Evolutionary conservation across 2,329 filamentous ascomycete species (phyloP).

Genomic region (Clathrospora elynae): DNA sequence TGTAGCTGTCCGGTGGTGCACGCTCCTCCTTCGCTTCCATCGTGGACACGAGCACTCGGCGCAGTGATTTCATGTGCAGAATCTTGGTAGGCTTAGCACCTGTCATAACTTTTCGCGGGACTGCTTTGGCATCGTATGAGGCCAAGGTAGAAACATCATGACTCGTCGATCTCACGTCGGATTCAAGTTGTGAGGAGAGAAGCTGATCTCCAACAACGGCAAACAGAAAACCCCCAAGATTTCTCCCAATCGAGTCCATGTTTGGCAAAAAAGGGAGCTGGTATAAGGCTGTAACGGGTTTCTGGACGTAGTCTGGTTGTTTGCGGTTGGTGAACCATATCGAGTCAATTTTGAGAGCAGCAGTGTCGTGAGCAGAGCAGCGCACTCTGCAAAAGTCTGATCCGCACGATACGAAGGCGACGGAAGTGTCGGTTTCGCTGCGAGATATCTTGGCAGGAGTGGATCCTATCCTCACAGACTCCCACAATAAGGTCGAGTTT

Average conservation of each 20-base stretch:
- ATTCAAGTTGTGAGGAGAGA: slow-evolving; percentile 55
- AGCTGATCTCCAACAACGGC: slow-evolving; percentile 56
- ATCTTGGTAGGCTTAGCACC: slow-evolving; percentile 42
- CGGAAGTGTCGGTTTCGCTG: slow-evolving; percentile 30
- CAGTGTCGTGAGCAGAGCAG: slow-evolving; percentile 11
- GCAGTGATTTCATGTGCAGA: slow-evolving; percentile 52
- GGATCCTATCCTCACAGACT: slow-evolving; percentile 29
- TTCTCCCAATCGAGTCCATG: slow-evolving; percentile 45
- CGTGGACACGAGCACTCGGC: slow-evolving; percentile 58
- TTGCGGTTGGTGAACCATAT: slow-evolving; percentile 46
- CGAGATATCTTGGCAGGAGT: slow-evolving; percentile 33
- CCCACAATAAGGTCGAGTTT: slow-evolving; percentile 12
- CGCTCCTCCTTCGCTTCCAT: slow-evolving; percentile 42
- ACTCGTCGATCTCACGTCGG: slow-evolving; percentile 31
- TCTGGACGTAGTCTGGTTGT: slow-evolving; percentile 39
- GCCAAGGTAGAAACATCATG: background rate
- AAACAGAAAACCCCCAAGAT: slow-evolving; percentile 53
- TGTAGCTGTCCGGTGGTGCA: slow-evolving; percentile 38
- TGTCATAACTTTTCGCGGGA: slow-evolving; percentile 37
- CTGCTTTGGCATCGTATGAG: slow-evolving; percentile 15
- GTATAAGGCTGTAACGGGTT: slow-evolving; percentile 37
- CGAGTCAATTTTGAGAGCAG: slow-evolving; percentile 35
- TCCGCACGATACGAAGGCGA: slow-evolving; percentile 48
- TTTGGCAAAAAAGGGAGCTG: slow-evolving; percentile 32
- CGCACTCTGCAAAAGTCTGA: slow-evolving; percentile 45